A percentile compares a stretch with the other conserved stretches of the same genome.
phyloP scores from a whole-genome alignment of 1,284 basidiomycete genomes.

The Apiotrichum sp. region DNA sequence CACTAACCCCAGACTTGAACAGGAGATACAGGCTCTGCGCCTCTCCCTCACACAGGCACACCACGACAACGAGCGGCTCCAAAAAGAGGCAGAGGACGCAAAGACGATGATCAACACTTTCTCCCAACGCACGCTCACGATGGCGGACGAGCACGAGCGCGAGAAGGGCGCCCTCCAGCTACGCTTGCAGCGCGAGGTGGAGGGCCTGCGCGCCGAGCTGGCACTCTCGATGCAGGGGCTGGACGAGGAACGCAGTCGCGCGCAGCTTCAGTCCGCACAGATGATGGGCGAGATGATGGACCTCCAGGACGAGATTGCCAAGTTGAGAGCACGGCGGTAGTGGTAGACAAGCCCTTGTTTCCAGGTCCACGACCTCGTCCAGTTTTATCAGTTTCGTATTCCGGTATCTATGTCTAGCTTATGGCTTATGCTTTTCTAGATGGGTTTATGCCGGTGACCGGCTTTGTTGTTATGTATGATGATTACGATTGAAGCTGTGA shows the following conservation, averaged over 20 bases:
- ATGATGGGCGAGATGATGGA: constrained; percentile 47
- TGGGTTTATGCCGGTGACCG: too few species aligned
- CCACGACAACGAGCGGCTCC: constrained; percentile 1
- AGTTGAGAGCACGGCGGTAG: constrained; percentile 27
- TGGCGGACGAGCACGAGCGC: constrained; percentile 65
- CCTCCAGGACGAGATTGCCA: constrained; percentile 43
- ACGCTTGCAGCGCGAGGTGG: constrained; percentile 34
- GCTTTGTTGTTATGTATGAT: too few species aligned
- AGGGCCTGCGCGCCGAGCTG: constrained; percentile 28
- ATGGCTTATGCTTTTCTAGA: too few species aligned
- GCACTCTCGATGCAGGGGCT: constrained; percentile 30
- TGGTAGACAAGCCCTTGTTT: too few species aligned
- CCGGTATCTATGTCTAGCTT: too few species aligned
- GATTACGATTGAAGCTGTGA: too few species aligned
- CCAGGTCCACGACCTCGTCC: too few species aligned
- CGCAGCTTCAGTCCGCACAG: constrained; percentile 42
- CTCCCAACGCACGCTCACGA: constrained; percentile 61
- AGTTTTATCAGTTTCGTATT: too few species aligned
- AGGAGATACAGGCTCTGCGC: constrained; percentile 2
- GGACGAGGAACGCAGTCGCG: constrained; percentile 36
- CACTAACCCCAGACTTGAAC: neutral
- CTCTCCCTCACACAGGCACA: constrained; percentile 5
- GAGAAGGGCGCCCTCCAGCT: constrained; percentile 28
- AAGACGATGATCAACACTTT: constrained; percentile 39
- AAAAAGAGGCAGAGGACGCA: neutral